Conservation (phyloP, 2,329 filamentous ascomycete species). For the Aspergillus fijiensis region DNA sequence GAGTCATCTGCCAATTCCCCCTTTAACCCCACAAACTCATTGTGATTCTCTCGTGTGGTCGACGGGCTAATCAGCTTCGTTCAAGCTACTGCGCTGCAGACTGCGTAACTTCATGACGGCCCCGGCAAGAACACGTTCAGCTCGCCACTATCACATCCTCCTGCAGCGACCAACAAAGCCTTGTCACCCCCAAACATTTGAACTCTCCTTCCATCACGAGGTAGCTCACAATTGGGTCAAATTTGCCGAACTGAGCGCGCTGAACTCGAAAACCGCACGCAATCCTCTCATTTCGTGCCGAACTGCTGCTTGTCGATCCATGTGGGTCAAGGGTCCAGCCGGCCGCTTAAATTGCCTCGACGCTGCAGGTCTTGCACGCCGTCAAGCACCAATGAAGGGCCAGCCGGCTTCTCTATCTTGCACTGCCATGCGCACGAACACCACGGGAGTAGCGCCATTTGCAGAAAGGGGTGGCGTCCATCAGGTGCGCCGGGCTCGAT, state of each 20-base stretch:
- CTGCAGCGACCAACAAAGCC: not conserved
- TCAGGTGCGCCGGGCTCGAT: not conserved
- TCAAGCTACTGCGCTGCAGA: not conserved
- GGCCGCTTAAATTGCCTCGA: not conserved
- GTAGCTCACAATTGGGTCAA: not conserved
- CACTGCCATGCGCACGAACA: not conserved
- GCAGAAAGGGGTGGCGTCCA: not conserved
- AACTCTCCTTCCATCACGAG: not conserved
- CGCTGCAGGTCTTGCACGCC: not conserved
- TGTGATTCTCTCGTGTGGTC: not conserved
- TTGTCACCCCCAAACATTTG: not conserved
- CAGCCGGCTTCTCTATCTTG: not conserved
- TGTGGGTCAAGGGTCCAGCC: slow-evolving; percentile 7
- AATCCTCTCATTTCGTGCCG: not conserved
- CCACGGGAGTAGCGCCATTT: not conserved
- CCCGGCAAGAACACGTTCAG: not conserved
- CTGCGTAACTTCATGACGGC: not conserved
- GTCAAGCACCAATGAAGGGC: not conserved
- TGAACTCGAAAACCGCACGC: not conserved
- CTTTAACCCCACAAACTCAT: not conserved
- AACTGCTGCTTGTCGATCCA: slow-evolving; percentile 4
- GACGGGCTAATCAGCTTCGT: not conserved
- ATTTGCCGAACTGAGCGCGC: not conserved
- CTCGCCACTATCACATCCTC: not conserved
- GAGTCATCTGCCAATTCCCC: not conserved